Evolutionary conservation across 352 stramenopile species (phyloP).

Genomic region (Phytophthora citrophthora): DNA sequence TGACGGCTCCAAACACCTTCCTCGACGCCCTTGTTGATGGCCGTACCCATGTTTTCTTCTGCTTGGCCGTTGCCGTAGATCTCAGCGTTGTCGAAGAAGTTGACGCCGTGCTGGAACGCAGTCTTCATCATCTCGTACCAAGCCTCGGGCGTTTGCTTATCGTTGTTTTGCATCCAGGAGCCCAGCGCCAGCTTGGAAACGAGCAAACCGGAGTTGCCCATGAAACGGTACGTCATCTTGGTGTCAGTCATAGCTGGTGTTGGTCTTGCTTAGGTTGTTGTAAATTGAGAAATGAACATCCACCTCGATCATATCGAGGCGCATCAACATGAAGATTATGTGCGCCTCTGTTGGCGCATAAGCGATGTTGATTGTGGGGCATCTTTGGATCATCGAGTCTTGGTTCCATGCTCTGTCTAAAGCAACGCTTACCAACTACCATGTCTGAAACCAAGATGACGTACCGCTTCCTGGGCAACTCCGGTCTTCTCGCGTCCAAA

Average conservation of each 20-base stretch:
- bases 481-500: not conserved
- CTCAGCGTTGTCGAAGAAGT: not conserved
- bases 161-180: slow-evolving; percentile 29
- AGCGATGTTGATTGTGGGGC: not conserved
- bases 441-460: slow-evolving; percentile 17
- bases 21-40: no score
- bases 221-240: slow-evolving; percentile 59
- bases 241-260: not conserved
- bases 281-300: not conserved
- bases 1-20: no score
- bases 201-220: slow-evolving; percentile 49
- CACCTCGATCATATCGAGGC: not conserved
- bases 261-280: not conserved
- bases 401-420: not conserved
- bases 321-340: not conserved
- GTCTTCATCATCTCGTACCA: not conserved
- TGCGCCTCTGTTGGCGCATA: not conserved
- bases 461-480: slow-evolving; percentile 24
- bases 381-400: not conserved
- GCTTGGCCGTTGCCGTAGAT: no score
- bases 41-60: no score
- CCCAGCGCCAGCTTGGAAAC: slow-evolving; percentile 51
- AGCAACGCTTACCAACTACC: not conserved
- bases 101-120: not conserved
- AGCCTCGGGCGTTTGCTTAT: slow-evolving; percentile 1